phyloP scores from a whole-genome alignment of 345 rosid genomes.

The Gossypium mustelinum region DNA sequence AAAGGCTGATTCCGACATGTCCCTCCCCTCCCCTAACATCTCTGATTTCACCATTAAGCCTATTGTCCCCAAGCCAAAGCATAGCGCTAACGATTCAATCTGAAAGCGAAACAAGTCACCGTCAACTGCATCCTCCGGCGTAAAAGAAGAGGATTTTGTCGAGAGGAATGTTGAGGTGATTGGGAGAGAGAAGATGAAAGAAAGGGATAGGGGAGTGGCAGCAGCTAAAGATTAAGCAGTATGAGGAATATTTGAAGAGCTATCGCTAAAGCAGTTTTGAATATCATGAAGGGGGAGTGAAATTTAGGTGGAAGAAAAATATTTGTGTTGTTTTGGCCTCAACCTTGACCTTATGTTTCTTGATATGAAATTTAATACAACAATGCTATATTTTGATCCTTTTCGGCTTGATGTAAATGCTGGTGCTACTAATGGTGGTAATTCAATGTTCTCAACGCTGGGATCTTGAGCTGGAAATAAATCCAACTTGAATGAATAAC shows the following conservation, averaged over 20 bases:
- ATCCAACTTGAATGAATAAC: too few species aligned
- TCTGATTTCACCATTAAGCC: slow-evolving; percentile 31
- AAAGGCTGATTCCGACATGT: slow-evolving; percentile 26
- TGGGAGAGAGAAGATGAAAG: slow-evolving; percentile 17
- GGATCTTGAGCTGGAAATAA: too few species aligned
- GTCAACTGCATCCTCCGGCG: not conserved
- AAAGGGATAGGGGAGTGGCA: slow-evolving; percentile 22
- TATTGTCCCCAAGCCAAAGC: not conserved
- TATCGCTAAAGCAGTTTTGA: slow-evolving; percentile 17
- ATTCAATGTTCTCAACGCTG: too few species aligned
- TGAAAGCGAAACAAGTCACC: slow-evolving; percentile 11
- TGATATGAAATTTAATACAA: too few species aligned
- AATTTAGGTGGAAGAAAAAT: not conserved
- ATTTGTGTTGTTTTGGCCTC: too few species aligned
- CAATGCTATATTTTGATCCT: too few species aligned
- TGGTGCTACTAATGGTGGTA: too few species aligned
- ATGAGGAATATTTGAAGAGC: slow-evolving; percentile 25
- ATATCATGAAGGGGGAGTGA: not conserved
- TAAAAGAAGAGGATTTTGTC: not conserved
- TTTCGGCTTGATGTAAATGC: too few species aligned
- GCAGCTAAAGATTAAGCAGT: slow-evolving; percentile 14
- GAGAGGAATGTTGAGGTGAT: slow-evolving; percentile 1
- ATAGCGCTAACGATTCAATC: not conserved
- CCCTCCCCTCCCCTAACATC: slow-evolving; percentile 21
- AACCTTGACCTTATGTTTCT: too few species aligned